Conservation (phyloP, 257 asterid genomes). For the Solanum sparsipilum region DNA sequence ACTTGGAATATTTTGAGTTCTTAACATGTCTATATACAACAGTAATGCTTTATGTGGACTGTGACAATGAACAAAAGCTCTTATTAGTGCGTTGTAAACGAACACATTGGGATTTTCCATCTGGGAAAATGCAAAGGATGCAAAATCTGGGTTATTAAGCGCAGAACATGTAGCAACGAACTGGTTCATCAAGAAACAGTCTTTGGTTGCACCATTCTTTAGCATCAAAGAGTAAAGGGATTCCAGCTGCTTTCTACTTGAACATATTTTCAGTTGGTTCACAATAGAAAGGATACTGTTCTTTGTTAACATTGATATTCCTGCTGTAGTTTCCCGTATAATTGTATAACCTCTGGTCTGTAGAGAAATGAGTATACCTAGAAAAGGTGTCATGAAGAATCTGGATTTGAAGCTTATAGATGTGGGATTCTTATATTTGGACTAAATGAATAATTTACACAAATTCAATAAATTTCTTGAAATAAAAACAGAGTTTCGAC, state of each 20-base stretch:
- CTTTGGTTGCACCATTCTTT: constrained; percentile 40
- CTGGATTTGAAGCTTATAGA: neutral
- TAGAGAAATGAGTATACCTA: neutral
- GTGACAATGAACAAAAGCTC: constrained; percentile 36
- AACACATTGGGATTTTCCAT: constrained; percentile 39
- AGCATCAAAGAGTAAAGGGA: constrained; percentile 39
- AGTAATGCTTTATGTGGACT: constrained; percentile 34
- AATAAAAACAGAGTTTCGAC: neutral
- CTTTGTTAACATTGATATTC: neutral
- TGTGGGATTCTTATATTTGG: neutral
- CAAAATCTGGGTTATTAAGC: constrained; percentile 23
- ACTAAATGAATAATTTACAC: neutral
- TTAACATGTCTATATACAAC: constrained; percentile 38
- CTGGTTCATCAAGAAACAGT: constrained; percentile 62
- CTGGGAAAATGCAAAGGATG: constrained; percentile 36
- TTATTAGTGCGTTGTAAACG: constrained; percentile 48
- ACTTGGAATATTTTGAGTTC: constrained; percentile 34
- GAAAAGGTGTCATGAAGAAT: neutral
- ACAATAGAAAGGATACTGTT: constrained; percentile 10
- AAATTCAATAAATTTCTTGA: neutral
- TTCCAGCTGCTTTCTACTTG: constrained; percentile 40
- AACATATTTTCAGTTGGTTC: constrained; percentile 34
- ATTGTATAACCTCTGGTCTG: neutral
- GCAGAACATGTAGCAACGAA: constrained; percentile 55
- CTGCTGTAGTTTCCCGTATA: neutral